These are phyloP conservation scores for Candida pini DNA, from an alignment of 805 yeast genomes.

Conservation along the genomic window DNA sequence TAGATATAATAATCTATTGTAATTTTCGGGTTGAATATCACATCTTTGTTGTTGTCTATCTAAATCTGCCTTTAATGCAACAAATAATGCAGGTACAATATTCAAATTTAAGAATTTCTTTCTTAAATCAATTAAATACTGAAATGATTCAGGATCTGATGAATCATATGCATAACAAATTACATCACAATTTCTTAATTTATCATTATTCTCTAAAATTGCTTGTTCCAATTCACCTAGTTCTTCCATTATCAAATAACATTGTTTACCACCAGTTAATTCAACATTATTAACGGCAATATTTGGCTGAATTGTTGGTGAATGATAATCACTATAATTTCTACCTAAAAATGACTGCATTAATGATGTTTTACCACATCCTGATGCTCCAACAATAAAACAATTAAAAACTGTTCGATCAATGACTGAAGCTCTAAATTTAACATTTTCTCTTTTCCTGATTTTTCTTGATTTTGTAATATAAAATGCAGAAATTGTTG, in stretches of 20 bases:
- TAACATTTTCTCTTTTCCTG: conserved; percentile 58
- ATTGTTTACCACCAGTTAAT: conserved; percentile 90
- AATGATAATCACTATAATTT: conserved; percentile 60
- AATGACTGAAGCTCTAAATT: conserved; percentile 58
- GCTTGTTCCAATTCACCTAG: conserved; percentile 84
- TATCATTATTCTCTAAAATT: conserved; percentile 59
- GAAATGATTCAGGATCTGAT: conserved; percentile 92
- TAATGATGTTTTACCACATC: conserved; percentile 83
- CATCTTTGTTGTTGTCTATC: conserved; percentile 94
- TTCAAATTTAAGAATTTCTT: conserved; percentile 51
- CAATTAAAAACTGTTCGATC: conserved; percentile 94
- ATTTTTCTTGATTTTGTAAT: conserved; percentile 77
- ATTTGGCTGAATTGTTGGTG: conserved; percentile 77
- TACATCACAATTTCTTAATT: conserved; percentile 85
- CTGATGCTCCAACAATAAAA: conserved; percentile 76
- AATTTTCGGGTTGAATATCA: conserved; percentile 81
- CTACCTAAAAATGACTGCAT: conserved; percentile 78
- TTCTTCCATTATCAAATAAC: conserved; percentile 86
- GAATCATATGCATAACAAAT: conserved; percentile 89
- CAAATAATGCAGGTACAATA: conserved; percentile 75
- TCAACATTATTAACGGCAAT: conserved; percentile 91
- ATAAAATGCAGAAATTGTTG: conserved; percentile 49
- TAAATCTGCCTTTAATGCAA: conserved; percentile 90
- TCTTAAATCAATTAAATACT: conserved; percentile 69
- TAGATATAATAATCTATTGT: conserved; percentile 57